phyloP scores from a whole-genome alignment of 2,329 filamentous ascomycete genomes.

The Epichloe sp. region DNA sequence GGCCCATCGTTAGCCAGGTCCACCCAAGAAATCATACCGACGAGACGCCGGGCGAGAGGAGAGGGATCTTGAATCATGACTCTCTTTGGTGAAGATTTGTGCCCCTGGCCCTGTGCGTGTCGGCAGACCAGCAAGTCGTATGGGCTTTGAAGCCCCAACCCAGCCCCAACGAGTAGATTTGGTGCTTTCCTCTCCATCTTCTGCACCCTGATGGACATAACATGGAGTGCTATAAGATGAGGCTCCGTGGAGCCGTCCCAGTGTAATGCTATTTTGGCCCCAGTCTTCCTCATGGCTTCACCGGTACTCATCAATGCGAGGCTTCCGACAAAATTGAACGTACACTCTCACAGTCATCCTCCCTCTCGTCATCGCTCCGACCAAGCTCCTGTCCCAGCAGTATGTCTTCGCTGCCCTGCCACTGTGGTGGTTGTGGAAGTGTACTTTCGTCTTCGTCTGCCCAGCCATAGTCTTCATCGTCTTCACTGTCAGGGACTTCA shows the following conservation, averaged over 20 bases:
- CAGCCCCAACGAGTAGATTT: neutral
- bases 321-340: conserved; percentile 8
- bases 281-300: conserved; percentile 19
- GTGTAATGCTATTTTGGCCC: conserved; percentile 4
- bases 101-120: neutral
- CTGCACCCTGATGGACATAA: neutral
- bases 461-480: conserved; percentile 63
- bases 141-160: neutral
- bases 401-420: conserved; percentile 54
- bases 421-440: conserved; percentile 48
- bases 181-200: neutral
- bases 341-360: conserved; percentile 5
- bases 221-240: neutral
- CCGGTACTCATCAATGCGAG: conserved; percentile 1
- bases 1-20: conserved; percentile 8
- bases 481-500: conserved; percentile 49
- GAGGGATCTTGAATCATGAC: conserved; percentile 4
- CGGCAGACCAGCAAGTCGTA: neutral
- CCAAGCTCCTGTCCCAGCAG: conserved; percentile 36
- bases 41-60: conserved; percentile 11
- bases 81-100: neutral
- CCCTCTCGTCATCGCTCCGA: conserved; percentile 22
- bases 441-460: conserved; percentile 51
- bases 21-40: conserved; percentile 10
- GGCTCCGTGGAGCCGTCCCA: conserved; percentile 3